A percentile compares a stretch with the other conserved stretches of the same genome.
Conservation (phyloP, 169 alveolate genomes). For the Perkinsus olseni region DNA sequence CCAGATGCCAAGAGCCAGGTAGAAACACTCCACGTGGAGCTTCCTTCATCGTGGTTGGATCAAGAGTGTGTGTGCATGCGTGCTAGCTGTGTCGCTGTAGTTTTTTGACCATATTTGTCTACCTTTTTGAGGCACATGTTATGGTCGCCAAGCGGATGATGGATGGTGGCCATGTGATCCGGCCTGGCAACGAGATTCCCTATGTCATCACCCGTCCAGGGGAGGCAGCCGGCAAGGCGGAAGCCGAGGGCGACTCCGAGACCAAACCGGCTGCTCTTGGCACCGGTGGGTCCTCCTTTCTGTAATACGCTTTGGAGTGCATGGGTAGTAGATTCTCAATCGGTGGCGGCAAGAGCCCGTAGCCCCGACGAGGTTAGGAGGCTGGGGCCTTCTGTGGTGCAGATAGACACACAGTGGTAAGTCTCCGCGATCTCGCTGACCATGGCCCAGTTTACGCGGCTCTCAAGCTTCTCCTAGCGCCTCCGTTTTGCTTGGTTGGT, state of each 20-base stretch:
- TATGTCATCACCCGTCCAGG: conserved; percentile 45
- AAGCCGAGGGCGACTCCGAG: background rate
- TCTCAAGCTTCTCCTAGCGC: no score
- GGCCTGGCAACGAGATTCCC: conserved; percentile 49
- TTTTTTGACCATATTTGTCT: conserved; percentile 37
- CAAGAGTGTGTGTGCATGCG: conserved; percentile 36
- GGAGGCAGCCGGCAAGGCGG: background rate
- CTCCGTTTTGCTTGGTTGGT: no score
- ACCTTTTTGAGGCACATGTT: conserved; percentile 79
- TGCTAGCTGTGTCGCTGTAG: conserved; percentile 24
- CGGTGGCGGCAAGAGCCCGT: background rate
- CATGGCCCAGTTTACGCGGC: no score
- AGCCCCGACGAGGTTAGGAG: background rate
- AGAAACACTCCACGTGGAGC: conserved; percentile 76
- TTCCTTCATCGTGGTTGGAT: no score
- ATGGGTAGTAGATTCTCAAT: background rate
- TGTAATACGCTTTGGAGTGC: background rate
- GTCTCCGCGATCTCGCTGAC: background rate
- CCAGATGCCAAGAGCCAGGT: conserved; percentile 75
- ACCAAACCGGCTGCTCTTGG: background rate
- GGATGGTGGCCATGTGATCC: conserved; percentile 48
- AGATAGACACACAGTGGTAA: background rate
- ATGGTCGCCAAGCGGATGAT: conserved; percentile 71
- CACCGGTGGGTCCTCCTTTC: background rate
- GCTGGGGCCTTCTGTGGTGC: background rate